A percentile compares a stretch with the other conserved stretches of the same genome.
Conservation (phyloP, 176 grass and related monocot genomes). For the Musa acuminata region DNA sequence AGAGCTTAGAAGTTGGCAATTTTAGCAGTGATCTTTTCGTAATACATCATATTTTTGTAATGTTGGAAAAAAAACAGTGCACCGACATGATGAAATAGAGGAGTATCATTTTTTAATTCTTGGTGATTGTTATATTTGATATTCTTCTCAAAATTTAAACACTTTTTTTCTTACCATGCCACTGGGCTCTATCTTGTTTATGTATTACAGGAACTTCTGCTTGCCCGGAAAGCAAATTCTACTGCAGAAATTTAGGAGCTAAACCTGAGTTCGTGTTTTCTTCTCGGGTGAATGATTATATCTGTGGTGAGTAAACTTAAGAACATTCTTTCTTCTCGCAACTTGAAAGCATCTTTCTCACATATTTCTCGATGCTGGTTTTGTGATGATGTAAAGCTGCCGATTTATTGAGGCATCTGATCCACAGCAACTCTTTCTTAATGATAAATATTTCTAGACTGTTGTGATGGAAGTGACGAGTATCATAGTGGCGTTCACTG, state of each 20-base stretch:
- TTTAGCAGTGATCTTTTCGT: too few relatives aligned
- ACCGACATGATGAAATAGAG: too few relatives aligned
- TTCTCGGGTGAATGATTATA: constrained; percentile 83
- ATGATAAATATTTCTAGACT: constrained; percentile 40
- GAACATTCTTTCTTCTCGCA: neutral
- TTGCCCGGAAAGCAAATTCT: constrained; percentile 87
- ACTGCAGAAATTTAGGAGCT: constrained; percentile 71
- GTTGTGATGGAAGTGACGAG: constrained; percentile 96
- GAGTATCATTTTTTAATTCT: too few relatives aligned
- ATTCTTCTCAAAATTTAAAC: too few relatives aligned
- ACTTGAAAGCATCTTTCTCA: neutral
- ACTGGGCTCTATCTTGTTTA: neutral
- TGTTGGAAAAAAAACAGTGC: too few relatives aligned
- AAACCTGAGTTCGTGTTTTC: constrained; percentile 66
- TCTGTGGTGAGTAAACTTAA: constrained; percentile 61
- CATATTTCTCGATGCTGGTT: neutral
- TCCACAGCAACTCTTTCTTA: neutral
- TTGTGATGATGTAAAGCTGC: neutral
- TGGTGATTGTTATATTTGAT: too few relatives aligned
- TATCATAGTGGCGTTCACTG: constrained; percentile 56
- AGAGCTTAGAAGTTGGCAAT: too few relatives aligned
- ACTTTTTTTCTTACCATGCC: too few relatives aligned
- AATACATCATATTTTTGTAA: too few relatives aligned
- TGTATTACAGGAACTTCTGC: constrained; percentile 68
- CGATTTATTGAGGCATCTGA: too few relatives aligned